These are phyloP conservation scores for Beauveria medogensis DNA, from an alignment of 2,329 filamentous ascomycete species.

Conservation along the genomic window DNA sequence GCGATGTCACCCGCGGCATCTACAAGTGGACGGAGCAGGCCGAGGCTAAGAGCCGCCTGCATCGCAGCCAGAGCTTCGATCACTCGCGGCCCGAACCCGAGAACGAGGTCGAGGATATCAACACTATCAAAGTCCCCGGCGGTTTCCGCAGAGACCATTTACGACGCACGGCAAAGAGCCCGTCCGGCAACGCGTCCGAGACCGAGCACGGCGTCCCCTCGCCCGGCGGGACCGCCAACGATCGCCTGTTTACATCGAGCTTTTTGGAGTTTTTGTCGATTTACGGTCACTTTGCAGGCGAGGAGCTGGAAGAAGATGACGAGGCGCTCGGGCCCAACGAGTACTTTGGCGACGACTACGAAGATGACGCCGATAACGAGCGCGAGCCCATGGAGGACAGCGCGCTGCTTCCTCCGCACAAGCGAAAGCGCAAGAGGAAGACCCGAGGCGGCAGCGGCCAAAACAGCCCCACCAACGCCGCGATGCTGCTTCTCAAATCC, in stretches of 20 bases:
- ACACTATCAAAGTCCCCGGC: constrained; percentile 84
- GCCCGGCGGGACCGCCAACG: constrained; percentile 24
- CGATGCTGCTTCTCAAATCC: constrained; percentile 84
- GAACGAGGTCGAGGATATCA: constrained; percentile 74
- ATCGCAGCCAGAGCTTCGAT: constrained; percentile 84
- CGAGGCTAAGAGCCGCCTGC: constrained; percentile 58
- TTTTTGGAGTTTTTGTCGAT: constrained; percentile 94
- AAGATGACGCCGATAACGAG: constrained; percentile 50
- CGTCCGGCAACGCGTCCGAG: constrained; percentile 28
- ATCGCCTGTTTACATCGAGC: constrained; percentile 72
- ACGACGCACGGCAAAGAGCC: constrained; percentile 63
- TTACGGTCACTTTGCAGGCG: constrained; percentile 95
- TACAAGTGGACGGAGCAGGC: constrained; percentile 95
- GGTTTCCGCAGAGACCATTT: constrained; percentile 90
- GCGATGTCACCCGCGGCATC: constrained; percentile 88
- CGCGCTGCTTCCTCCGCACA: constrained; percentile 68
- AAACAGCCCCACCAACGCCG: constrained; percentile 70
- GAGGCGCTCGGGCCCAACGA: constrained; percentile 81
- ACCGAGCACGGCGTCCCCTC: constrained; percentile 27
- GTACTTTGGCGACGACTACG: constrained; percentile 71
- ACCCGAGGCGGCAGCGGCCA: constrained; percentile 64
- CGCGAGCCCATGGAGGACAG: constrained; percentile 82
- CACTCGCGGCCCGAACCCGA: constrained; percentile 70
- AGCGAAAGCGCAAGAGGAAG: constrained; percentile 68
- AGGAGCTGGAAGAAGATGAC: constrained; percentile 93